Evolutionary conservation across 2,329 filamentous ascomycete genomes (phyloP), one percentile per base, ranked within the genome.

Genomic region (Xylariomycetidae sp.): DNA sequence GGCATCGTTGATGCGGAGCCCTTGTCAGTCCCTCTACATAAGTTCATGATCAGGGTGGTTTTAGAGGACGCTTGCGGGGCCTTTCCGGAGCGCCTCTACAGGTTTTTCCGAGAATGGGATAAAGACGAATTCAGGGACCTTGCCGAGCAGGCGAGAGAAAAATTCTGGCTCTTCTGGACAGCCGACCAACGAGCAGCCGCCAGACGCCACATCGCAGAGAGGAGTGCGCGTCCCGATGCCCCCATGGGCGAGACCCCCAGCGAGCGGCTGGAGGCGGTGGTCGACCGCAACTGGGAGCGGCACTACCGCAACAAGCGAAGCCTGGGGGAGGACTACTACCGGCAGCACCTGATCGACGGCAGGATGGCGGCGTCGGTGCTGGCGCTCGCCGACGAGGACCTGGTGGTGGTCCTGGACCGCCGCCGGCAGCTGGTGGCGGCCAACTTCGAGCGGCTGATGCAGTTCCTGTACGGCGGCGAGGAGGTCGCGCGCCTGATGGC

Each of bases 341-440:
- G 20, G 10, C 24, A 34, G 10, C 39, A 44, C 30, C 19, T 40
- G 5, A 25, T 20, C 12, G 42, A 44, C 16, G 32, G 35, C 20
- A 28, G 17, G 1, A 32, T 35, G 9, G 37, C 37, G 2, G 22
- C 25, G 23, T 17, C 37, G 10, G 37, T 32, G 4, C 41, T 33
- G 34, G 16, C 25, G 5, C 34, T 38, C 7, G 23, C 40, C n/a
- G 27, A 40, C 3, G 39, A 26, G n/a, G 38, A 40, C 12, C 20
- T 40, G 2, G 31, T 38, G 12, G 18, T 38, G 8, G 31, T 38
- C 4, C 24, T 34, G 7, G 44, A 47, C 31, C 23, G 23, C n/a
- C 32, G 40, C 16, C 27, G 29, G 10, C 35, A 28, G 6, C 39
- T 44, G 7, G 25, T 46, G 19, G 46, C 47, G 18, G 42, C 42